Evolutionary conservation across 208 protist genomes (phyloP), one percentile per base, ranked within the genome.

Genomic region (Leishmania amazonensis): DNA sequence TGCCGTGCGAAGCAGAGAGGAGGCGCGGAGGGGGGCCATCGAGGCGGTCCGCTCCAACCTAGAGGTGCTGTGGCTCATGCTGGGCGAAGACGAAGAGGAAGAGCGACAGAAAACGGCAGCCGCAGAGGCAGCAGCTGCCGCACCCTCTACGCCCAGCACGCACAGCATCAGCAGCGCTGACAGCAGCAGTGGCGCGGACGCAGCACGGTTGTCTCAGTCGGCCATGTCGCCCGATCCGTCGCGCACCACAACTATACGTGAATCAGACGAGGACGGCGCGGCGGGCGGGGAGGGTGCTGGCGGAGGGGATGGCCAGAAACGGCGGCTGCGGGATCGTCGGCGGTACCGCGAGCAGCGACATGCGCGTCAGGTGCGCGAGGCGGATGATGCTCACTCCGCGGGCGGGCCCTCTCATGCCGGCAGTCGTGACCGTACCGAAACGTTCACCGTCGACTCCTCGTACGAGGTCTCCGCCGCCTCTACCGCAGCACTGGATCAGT

Each of bases 21-120:
- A 91, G 53, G 90, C 91, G 75, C 88, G 87, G 81, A 35, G 47
- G 15, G 88, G 90, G 71, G 80, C 88, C n/a, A 65, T 90, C 40
- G 83, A 93, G 54, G 71, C 79, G 6, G 78, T 88, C 28, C 83
- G 86, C 79, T 78, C 84, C 13, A 89, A 88, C 73, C 65, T 93
- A 17, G 90, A 93, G 60, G 65, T 93, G 24, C 79, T 90, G 31
- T 84, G 87, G 65, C 85, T 84, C n/a, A 83, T 91, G 60, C 40
- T 80, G 8, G 68, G 78, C 1, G 85, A 90, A 80, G 87, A 90
- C 31, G 71, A 87, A 51, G 73, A 45, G 17, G 73, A 79, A 47
- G 65, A 67, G 45, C 24, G 45, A 57, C 35, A n/a, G 62, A 49
- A 49, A 49, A 49, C 74, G 3, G 17, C 2, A 0, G 67, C 38